Percentiles rank a stretch among this genome's conserved stretches.
Evolutionary conservation across 1,139 yeast genomes (phyloP).

Genomic region (Eremothecium sinecaudum): DNA sequence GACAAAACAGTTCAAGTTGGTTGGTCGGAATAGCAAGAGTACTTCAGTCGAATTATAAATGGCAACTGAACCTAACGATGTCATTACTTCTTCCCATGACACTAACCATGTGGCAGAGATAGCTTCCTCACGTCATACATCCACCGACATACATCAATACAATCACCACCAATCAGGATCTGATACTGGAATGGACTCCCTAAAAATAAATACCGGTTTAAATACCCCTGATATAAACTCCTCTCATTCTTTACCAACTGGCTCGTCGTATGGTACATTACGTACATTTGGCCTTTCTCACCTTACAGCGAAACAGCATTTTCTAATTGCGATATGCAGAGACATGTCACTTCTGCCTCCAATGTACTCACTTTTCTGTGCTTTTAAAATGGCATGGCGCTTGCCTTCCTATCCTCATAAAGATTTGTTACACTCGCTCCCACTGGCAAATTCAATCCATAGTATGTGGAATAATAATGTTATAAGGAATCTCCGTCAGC

Average conservation of each 20-base stretch:
- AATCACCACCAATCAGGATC: no score
- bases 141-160: no score
- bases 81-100: no score
- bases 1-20: no score
- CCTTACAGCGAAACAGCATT: slow-evolving; percentile 67
- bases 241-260: slow-evolving; percentile 2
- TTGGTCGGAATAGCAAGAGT: no score
- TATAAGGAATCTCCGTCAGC: not conserved
- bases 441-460: slow-evolving; percentile 1
- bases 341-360: slow-evolving; percentile 66
- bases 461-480: not conserved
- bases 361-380: slow-evolving; percentile 45
- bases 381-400: slow-evolving; percentile 43
- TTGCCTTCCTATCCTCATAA: not conserved
- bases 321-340: slow-evolving; percentile 61
- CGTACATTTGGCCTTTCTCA: slow-evolving; percentile 27
- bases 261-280: slow-evolving; percentile 19
- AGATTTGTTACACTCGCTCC: not conserved
- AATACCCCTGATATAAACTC: no score
- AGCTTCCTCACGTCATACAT: no score
- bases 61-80: no score
- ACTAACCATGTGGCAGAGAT: no score
- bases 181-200: no score
- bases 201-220: no score
- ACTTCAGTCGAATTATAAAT: no score